Evolutionary conservation across 129 eudicot genomes (phyloP).

Genomic region (carrot (Daucus carota)): DNA sequence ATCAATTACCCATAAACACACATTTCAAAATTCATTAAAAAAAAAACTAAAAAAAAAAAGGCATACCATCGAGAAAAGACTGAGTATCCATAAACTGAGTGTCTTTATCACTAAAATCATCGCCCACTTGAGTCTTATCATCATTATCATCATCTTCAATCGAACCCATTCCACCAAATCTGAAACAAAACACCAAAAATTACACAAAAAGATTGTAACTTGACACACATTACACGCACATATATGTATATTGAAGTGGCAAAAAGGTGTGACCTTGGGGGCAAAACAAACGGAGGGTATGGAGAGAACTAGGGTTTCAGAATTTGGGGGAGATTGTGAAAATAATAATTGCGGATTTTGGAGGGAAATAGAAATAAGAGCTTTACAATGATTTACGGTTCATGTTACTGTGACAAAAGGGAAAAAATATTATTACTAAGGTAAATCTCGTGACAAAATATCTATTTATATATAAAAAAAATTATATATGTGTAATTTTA

Average conservation of each 20-base stretch:
- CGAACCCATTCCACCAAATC: constrained; percentile 39
- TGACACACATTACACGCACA: neutral
- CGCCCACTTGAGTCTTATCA: constrained; percentile 18
- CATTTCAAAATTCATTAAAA: neutral
- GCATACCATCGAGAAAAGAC: constrained; percentile 34
- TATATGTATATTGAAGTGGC: neutral
- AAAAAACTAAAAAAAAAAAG: neutral
- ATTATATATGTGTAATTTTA: too few species aligned
- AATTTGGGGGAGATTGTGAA: neutral
- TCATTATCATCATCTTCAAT: constrained; percentile 17
- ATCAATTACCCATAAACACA: neutral
- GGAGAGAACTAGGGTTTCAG: neutral
- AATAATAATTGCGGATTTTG: neutral
- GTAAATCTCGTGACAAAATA: too few species aligned
- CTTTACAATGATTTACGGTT: too few species aligned
- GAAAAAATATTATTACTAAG: too few species aligned
- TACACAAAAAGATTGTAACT: neutral
- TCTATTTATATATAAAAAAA: too few species aligned
- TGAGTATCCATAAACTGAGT: constrained; percentile 49
- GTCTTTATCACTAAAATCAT: constrained; percentile 20
- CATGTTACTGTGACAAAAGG: too few species aligned
- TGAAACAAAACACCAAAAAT: neutral
- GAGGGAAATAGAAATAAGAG: neutral
- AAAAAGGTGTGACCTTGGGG: neutral
- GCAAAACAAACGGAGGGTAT: neutral